Evolutionary conservation across 768 basidiomycete species (phyloP), one percentile per base, ranked within the genome.

Genomic region (Mycena amicta): DNA sequence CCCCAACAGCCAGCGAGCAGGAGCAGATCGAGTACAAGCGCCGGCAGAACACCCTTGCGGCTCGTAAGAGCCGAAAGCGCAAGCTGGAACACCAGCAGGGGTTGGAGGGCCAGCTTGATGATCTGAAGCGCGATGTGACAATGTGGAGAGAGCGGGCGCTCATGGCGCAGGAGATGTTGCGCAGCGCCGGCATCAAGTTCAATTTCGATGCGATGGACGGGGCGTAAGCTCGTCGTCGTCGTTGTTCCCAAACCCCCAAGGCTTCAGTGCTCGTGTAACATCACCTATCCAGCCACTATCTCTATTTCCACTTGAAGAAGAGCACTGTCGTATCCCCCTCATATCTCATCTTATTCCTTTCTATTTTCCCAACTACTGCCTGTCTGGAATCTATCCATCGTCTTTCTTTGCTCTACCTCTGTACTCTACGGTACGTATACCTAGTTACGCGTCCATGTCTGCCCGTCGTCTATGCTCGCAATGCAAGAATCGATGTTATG

Each of bases 31-130:
- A 82, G 70, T 75, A 75, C 20, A 90, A 90, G 78, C 79, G 88
- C 30, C 75, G 83, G 6, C 82, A 84, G 70, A 90, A 90, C 67
- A 89, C 87, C 25, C 64, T 90, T 4, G 88, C 88, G 0, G 88
- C 89, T 13, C 77, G 88, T 1, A 78, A 85, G 26, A 83, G 80
- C 63, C 77, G 88, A 18, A 82, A 80, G 77, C 78, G 88, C 50
- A 90, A 90, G 76, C 69, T 83, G 23, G 83, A 85, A 70, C 80
- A 88, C 65, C 79, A 86, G 66, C 75, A 77, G 49, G 75, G 77
- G 61, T 67, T 89, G 45, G 83, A 87, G 72, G 68, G 72, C 3
- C 67, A 58, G n/a, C 59, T 79, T 46, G 77, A 76, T 39, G 69
- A 46, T 13, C 67, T 79, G 71, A 75, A 75, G 64, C 63, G 63